Percentiles rank a stretch among this genome's conserved stretches.
Conservation (phyloP, 805 yeast genomes). For the Saccharomycopsis fibuligera region DNA sequence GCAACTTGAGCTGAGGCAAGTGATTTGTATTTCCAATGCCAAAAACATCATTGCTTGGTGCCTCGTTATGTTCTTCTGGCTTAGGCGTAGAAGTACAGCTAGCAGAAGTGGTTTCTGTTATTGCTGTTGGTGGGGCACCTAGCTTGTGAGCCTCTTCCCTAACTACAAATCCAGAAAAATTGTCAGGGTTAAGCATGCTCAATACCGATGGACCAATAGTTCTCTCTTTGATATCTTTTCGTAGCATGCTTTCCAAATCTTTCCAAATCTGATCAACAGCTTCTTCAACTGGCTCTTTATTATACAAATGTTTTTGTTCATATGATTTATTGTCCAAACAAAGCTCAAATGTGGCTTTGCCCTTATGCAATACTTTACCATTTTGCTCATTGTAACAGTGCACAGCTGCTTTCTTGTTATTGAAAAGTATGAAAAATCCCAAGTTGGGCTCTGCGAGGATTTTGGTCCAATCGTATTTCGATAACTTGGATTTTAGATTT, state of each 20-base stretch:
- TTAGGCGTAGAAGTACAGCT: slow-evolving; percentile 3
- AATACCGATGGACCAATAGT: slow-evolving; percentile 64
- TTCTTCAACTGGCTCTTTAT: slow-evolving; percentile 41
- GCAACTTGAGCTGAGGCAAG: slow-evolving; percentile 24
- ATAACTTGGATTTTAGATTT: slow-evolving; percentile 54
- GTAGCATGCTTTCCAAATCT: slow-evolving; percentile 57
- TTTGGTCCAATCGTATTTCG: slow-evolving; percentile 58
- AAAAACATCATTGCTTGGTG: slow-evolving; percentile 7
- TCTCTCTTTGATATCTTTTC: slow-evolving; percentile 69
- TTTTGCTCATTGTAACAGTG: slow-evolving; percentile 56
- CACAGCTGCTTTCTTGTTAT: slow-evolving; percentile 49
- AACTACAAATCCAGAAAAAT: slow-evolving; percentile 44
- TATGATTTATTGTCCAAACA: slow-evolving; percentile 15
- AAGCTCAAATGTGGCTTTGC: slow-evolving; percentile 7
- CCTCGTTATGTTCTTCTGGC: neutral
- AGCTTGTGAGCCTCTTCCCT: slow-evolving; percentile 10
- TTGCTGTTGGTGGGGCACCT: no score
- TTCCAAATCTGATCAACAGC: slow-evolving; percentile 52
- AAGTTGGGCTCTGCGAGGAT: slow-evolving; percentile 48
- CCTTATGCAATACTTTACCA: slow-evolving; percentile 37
- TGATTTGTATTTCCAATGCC: slow-evolving; percentile 9
- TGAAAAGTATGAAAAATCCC: slow-evolving; percentile 72
- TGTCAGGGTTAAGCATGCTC: slow-evolving; percentile 51
- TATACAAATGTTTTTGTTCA: slow-evolving; percentile 6
- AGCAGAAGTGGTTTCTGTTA: neutral